Percentiles rank a stretch among this genome's conserved stretches.
Evolutionary conservation across 345 rosid genomes (phyloP).

Genomic region (Turritis glabra): DNA sequence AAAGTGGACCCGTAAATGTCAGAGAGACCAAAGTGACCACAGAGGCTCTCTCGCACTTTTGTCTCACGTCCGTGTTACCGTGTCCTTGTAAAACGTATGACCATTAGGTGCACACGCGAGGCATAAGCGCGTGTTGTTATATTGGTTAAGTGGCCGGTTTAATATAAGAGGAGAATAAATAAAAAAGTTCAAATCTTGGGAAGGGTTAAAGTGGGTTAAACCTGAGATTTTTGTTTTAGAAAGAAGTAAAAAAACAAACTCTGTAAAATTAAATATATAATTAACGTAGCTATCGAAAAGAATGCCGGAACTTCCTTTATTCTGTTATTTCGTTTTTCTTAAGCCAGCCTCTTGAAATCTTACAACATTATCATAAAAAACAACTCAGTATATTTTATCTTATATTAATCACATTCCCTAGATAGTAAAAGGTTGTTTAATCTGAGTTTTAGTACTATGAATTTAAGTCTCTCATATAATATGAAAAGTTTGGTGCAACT

Average conservation of each 20-base stretch:
- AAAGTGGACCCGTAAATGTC: slow-evolving; percentile 49
- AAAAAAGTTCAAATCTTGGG: slow-evolving; percentile 33
- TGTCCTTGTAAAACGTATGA: neutral
- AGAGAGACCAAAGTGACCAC: slow-evolving; percentile 40
- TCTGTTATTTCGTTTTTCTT: slow-evolving; percentile 8
- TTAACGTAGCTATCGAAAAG: slow-evolving; percentile 30
- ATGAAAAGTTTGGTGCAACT: no score
- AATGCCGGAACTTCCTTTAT: slow-evolving; percentile 32
- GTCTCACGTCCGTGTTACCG: slow-evolving; percentile 37
- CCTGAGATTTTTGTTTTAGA: slow-evolving; percentile 17
- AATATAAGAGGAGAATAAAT: slow-evolving; percentile 9
- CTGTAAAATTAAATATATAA: no score
- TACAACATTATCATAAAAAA: neutral
- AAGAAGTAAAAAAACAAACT: slow-evolving; percentile 13
- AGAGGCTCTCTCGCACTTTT: slow-evolving; percentile 46
- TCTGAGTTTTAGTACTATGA: no score
- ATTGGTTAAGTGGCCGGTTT: slow-evolving; percentile 19
- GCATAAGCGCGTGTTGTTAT: slow-evolving; percentile 18
- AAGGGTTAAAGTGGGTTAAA: slow-evolving; percentile 25
- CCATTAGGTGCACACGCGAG: slow-evolving; percentile 9
- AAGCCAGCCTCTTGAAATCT: neutral
- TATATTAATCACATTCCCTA: neutral
- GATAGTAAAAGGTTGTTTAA: neutral
- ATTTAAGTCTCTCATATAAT: no score
- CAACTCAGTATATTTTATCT: neutral